These are phyloP conservation scores for Daldinia decipiens DNA, from an alignment of 495 filamentous ascomycete species.

Conservation along the genomic window DNA sequence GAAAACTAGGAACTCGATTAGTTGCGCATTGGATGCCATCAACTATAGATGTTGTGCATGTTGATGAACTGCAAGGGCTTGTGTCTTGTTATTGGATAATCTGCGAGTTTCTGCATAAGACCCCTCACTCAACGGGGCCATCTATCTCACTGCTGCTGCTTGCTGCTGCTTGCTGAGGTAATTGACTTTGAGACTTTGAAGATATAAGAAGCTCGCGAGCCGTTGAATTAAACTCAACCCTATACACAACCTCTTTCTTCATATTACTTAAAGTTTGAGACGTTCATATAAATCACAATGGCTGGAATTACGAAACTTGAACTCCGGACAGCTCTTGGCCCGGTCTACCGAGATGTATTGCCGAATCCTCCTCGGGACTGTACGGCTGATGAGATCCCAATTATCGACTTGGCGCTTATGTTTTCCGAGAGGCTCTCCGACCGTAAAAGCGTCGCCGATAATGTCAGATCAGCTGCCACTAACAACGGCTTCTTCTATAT, in stretches of 20 bases:
- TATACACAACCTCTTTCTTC: no score
- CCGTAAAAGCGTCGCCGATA: constrained; percentile 53
- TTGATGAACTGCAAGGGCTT: constrained; percentile 11
- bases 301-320: constrained; percentile 51
- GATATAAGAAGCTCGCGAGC: constrained; percentile 4
- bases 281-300: constrained; percentile 3
- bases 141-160: constrained; percentile 18
- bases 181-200: constrained; percentile 1
- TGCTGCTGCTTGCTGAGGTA: not conserved
- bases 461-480: constrained; percentile 56
- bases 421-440: constrained; percentile 51
- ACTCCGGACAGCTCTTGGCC: constrained; percentile 54
- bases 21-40: constrained; percentile 1
- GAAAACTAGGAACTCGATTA: not conserved
- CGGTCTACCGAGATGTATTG: constrained; percentile 53
- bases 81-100: constrained; percentile 24
- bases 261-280: no score
- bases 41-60: not conserved
- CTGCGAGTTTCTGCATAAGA: not conserved
- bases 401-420: constrained; percentile 61
- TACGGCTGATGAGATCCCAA: constrained; percentile 65
- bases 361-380: constrained; percentile 51
- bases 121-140: constrained; percentile 23
- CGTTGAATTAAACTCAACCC: no score
- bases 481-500: constrained; percentile 67